phyloP scores from a whole-genome alignment of 2,329 filamentous ascomycete species.

The Aspergillus novoparasiticus region DNA sequence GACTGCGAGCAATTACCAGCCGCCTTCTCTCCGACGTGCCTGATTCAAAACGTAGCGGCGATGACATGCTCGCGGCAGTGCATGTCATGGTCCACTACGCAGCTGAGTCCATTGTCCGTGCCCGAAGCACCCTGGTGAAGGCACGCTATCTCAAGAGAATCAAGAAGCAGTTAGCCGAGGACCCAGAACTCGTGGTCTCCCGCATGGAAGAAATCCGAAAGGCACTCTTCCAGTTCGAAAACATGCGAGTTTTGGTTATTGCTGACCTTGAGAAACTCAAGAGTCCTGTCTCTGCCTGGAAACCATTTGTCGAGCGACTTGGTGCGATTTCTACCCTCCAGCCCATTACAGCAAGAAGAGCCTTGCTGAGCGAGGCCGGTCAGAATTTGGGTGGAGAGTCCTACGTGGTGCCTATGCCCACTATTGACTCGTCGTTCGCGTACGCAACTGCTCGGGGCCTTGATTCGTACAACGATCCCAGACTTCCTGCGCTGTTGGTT shows the following conservation, averaged over 20 bases:
- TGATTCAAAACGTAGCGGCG: conserved; percentile 83
- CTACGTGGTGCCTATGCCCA: conserved; percentile 85
- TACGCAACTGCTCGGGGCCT: conserved; percentile 75
- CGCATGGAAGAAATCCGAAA: conserved; percentile 77
- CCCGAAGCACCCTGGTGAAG: conserved; percentile 81
- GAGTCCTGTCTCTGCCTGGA: conserved; percentile 79
- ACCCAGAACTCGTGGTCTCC: conserved; percentile 72
- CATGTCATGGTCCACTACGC: conserved; percentile 79
- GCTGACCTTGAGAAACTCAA: conserved; percentile 75
- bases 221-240: conserved; percentile 78
- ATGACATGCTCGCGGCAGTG: conserved; percentile 61
- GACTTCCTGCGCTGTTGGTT: conserved; percentile 81
- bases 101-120: conserved; percentile 73
- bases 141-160: conserved; percentile 84
- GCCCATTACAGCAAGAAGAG: conserved; percentile 69
- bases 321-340: conserved; percentile 59
- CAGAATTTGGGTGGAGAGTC: conserved; percentile 72
- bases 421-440: conserved; percentile 89
- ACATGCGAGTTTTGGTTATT: conserved; percentile 82
- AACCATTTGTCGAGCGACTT: conserved; percentile 59
- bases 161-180: conserved; percentile 75
- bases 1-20: conserved; percentile 64
- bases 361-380: conserved; percentile 75
- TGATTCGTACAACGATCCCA: conserved; percentile 72
- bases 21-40: conserved; percentile 91